These are phyloP conservation scores for Pseudozyma sp. DNA, from an alignment of 1,284 basidiomycete species.

Conservation along the genomic window DNA sequence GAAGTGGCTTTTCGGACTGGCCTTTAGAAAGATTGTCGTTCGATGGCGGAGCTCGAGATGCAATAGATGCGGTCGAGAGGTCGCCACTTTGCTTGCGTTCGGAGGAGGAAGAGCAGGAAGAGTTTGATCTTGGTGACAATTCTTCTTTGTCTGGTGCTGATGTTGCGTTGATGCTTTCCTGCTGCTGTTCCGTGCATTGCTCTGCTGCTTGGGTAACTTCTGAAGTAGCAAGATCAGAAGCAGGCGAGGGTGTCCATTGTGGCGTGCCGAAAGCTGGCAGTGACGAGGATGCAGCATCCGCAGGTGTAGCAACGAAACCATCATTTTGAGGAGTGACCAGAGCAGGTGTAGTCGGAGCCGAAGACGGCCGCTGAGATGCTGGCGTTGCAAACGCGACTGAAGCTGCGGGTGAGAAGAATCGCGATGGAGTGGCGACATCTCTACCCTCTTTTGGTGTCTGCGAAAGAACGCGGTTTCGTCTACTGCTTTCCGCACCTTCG, in stretches of 20 bases:
- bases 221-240: not conserved
- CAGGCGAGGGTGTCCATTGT: conserved; percentile 15
- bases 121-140: not conserved
- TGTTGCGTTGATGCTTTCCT: not conserved
- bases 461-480: not conserved
- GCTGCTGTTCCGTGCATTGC: too few relatives aligned
- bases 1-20: too few relatives aligned
- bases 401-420: conserved; percentile 24
- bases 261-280: conserved; percentile 23
- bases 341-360: not conserved
- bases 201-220: not conserved
- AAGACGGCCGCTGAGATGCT: conserved; percentile 10
- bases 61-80: conserved; percentile 12
- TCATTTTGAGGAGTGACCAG: not conserved
- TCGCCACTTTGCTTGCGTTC: conserved; percentile 29
- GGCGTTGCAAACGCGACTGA: conserved; percentile 26
- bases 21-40: too few relatives aligned
- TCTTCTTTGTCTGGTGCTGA: conserved; percentile 11
- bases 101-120: conserved; percentile 13
- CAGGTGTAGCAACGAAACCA: not conserved
- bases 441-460: conserved; percentile 9
- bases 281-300: not conserved
- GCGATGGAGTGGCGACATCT: conserved; percentile 9
- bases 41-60: not conserved
- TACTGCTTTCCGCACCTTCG: not conserved